Evolutionary conservation across 176 grass and related monocot species (phyloP), one percentile per base, ranked within the genome.

Genomic region (Rhipidocladum racemiflorum): DNA sequence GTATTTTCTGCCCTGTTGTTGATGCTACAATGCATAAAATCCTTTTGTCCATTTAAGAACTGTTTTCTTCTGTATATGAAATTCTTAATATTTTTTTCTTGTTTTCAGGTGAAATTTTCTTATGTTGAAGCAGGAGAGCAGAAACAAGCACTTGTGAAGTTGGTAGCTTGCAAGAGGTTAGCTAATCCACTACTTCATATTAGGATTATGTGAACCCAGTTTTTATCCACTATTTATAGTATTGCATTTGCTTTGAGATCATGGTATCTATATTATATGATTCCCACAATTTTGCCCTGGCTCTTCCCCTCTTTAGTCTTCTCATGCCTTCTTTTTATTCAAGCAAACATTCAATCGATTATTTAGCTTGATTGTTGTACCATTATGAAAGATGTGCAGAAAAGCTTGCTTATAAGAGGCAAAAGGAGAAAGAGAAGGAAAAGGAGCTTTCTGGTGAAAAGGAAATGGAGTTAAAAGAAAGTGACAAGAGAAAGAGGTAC

Each of bases 331-430:
- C 2, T 67, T 78, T 59, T 76, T 83, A 5, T 85, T 85, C 42
- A 32, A 61, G 24, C 29, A 48, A 53, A 21, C 4, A 16, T 18
- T 40, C 10, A 68, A 45, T 88, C 67, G 29, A 49, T 86, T 78
- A 51, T 65, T 64, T 84, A 51, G 68, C 70, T 79, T 92, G 64
- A 85, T 77, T 79, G 5, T 32, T 63, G n/a, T 91, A 61, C 81
- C 81, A 81, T 63, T 81, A 59, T 78, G 76, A 92, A 94, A 97
- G 95, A 92, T 97, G 95, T 88, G 90, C 92, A 94, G 95, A 97
- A 81, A 97, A 94, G 40, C 95, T 94, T 86, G 95, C 87, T 73
- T 92, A 97, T 81, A 94, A 87, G 84, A 94, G 88, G 84, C 84
- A 86, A 68, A 97, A 91, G 64, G 94, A 93, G 78, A 97, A 87